Evolutionary conservation across 148 eudicot genomes (phyloP), one percentile per base, ranked within the genome.

Genomic region (Beta vulgaris): DNA sequence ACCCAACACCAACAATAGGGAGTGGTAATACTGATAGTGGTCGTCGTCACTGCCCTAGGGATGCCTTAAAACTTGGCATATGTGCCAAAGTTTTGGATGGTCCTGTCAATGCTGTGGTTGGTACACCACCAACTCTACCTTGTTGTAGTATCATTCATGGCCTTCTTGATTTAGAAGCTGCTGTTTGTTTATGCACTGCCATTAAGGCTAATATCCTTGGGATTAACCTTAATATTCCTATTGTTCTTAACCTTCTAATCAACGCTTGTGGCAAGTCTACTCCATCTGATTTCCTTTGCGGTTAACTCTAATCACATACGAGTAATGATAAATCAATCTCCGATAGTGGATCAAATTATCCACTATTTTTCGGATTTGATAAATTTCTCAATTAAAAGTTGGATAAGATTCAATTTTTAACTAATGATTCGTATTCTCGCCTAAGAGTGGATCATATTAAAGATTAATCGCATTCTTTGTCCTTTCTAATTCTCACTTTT

Each of bases 201-300:
- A 75, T 87, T 53, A 87, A 80, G 73, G 90, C 90, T 29, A 82
- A 84, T 37, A 57, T 87, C 28, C 84, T 87, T 21, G 91, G 91
- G n/a, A 73, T 88, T 40, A 74, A 85, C 81, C 69, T 88, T 28
- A 81, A 84, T 58, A 80, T 88, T 48, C 86, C 88, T 8, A 71
- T 88, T 65, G 71, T 81, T 13, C 75, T 88, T 36, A 85, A 79
- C 83, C 73, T 88, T 74, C 81, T 88, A 1, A 64, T 88, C 55
- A 84, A 82, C 80, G 65, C 71, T 64, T 88, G 91, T 72, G 86
- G 86, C 37, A 80, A 84, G 59, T 36, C 79, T 0, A 58, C 76
- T 21, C 88, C 88, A 8, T 63, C 73, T 25, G 86, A 73, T 42
- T 85, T 85, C 69, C 46, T 55, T 14, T 87, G 88, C 68, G 88